These are phyloP conservation scores for Stereocaulon alpinum DNA, from an alignment of 495 filamentous ascomycete genomes.

Conservation along the genomic window DNA sequence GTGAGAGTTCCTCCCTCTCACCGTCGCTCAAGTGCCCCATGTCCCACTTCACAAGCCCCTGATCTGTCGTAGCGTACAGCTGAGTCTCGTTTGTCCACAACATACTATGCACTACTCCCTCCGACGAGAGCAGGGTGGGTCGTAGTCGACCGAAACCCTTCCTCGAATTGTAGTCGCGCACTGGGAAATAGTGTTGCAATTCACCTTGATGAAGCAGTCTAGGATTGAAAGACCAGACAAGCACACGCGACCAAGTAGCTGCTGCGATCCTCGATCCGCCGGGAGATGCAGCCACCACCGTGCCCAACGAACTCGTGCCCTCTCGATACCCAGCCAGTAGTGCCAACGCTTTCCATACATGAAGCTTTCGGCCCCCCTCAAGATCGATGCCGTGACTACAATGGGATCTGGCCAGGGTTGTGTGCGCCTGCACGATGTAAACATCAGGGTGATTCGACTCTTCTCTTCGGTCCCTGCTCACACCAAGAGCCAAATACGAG, in stretches of 20 bases:
- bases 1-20: conserved; percentile 10
- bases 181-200: conserved; percentile 20
- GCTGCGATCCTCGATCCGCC: conserved; percentile 34
- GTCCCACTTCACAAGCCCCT: conserved; percentile 35
- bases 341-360: conserved; percentile 31
- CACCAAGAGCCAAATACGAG: conserved; percentile 17
- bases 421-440: conserved; percentile 29
- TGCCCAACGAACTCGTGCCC: conserved; percentile 32
- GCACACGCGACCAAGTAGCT: conserved; percentile 37
- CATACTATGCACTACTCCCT: conserved; percentile 24
- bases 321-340: conserved; percentile 35
- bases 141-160: conserved; percentile 17
- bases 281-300: conserved; percentile 33
- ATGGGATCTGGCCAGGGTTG: conserved; percentile 15
- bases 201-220: conserved; percentile 23
- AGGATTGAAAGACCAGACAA: conserved; percentile 38
- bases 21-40: conserved; percentile 20
- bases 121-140: conserved; percentile 17
- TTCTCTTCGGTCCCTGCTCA: background rate
- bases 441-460: conserved; percentile 2
- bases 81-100: conserved; percentile 33
- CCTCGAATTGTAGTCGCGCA: conserved; percentile 16
- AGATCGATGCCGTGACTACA: conserved; percentile 36
- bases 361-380: conserved; percentile 32
- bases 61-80: conserved; percentile 38